A percentile compares a stretch with the other conserved stretches of the same genome.
Conservation (phyloP, 164 flowering plant genomes). For the Stephania yunnanensis region DNA sequence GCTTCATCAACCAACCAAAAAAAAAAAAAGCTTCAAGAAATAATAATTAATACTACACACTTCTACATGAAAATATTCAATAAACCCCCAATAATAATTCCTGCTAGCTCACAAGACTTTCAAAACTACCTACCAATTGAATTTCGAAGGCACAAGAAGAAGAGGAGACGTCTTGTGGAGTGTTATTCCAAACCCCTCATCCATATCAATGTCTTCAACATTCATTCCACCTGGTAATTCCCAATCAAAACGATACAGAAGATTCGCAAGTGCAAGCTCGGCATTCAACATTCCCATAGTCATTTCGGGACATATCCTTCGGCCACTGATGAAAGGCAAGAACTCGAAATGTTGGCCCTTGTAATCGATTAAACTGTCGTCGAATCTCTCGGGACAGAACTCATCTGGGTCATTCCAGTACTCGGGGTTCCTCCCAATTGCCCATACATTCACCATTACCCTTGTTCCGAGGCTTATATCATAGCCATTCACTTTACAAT, state of each 20-base stretch:
- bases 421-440: slow-evolving; percentile 7
- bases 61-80: no score
- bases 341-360: slow-evolving; percentile 4
- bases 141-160: not conserved
- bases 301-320: not conserved
- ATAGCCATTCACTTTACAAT: slow-evolving; percentile 13
- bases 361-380: no score
- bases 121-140: no score
- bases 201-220: slow-evolving; percentile 10
- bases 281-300: slow-evolving; percentile 5
- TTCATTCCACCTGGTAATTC: slow-evolving; percentile 12
- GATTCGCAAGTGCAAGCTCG: slow-evolving; percentile 15
- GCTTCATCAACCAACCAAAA: no score
- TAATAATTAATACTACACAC: no score
- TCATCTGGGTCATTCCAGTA: slow-evolving; percentile 17
- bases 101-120: no score
- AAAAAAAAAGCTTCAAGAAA: no score
- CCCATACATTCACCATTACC: slow-evolving; percentile 12
- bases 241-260: slow-evolving; percentile 13
- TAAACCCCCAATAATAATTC: no score
- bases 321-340: not conserved
- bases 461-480: slow-evolving; percentile 15
- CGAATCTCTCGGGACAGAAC: slow-evolving; percentile 19
- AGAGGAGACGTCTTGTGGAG: slow-evolving; percentile 18
- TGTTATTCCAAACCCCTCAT: not conserved